phyloP scores from a whole-genome alignment of 1,284 basidiomycete species.

The Xerocomus amazonicus region DNA sequence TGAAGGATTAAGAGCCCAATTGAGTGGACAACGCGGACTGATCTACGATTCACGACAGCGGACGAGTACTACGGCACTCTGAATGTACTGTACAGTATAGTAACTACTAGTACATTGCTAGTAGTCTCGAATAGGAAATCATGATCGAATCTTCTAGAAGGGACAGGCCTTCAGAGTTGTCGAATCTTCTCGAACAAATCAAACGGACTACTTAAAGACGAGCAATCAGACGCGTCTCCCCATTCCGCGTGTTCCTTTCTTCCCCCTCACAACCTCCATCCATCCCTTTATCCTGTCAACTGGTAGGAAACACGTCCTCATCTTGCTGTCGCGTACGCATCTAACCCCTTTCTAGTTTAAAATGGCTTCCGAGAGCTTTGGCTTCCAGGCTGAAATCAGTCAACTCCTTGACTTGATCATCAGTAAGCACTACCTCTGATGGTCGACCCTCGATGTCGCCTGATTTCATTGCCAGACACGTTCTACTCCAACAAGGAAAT shows the following conservation, averaged over 20 bases:
- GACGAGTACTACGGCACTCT: conserved; percentile 10
- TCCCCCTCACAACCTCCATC: conserved; percentile 10
- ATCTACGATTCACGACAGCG: conserved; percentile 32
- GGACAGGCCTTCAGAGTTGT: conserved; percentile 28
- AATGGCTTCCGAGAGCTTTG: conserved; percentile 82
- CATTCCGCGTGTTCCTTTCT: conserved; percentile 10
- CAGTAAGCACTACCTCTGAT: conserved; percentile 48
- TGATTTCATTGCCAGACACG: conserved; percentile 57
- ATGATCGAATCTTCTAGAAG: conserved; percentile 32
- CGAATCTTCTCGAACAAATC: conserved; percentile 55
- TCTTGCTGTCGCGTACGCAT: neutral
- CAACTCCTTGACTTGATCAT: conserved; percentile 91
- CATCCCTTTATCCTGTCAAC: conserved; percentile 6
- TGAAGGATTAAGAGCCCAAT: conserved; percentile 58
- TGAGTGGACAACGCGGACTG: conserved; percentile 45
- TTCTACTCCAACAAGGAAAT: conserved; percentile 99
- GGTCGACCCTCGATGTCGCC: neutral
- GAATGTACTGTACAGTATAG: conserved; percentile 3
- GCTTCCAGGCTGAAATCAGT: conserved; percentile 97
- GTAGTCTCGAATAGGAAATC: conserved; percentile 32
- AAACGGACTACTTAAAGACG: conserved; percentile 43
- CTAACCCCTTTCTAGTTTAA: conserved; percentile 26
- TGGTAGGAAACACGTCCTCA: conserved; percentile 15
- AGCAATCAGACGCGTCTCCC: conserved; percentile 18
- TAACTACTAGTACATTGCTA: no score